Base-by-base conservation (phyloP, 1,284 basidiomycete species). In the Pterulicium gracile region DNA sequence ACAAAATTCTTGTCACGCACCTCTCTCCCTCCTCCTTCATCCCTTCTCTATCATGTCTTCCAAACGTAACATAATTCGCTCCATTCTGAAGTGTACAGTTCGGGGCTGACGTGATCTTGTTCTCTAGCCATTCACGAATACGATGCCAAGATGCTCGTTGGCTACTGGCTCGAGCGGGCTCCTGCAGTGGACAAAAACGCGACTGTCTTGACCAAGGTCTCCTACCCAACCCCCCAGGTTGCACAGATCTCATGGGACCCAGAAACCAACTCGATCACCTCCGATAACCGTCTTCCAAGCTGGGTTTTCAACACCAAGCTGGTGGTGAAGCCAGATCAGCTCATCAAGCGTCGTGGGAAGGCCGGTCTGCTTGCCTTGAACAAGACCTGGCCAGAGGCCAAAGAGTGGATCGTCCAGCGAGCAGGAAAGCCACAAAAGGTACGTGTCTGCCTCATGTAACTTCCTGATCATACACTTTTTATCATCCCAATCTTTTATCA, bases 281-380 rank as follows among this genome's bases (percentile, higher is more conserved):
- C 90, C 47, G 86, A 86, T 53, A 72, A 68, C 45, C 73, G 79
- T 58, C 73, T 92, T 50, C 88, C 87, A 42, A 65, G 74, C 53
- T 91, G 94, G 94, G 88, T 98, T 48, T 83, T 83, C 71, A 75
- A 70, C 59, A 75, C 81, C 56, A 91, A 92, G 73, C 87, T 94
- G 61, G 90, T 95, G 59, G 88, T 81, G 21, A 93, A 95, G 69
- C 89, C 89, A 44, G 96, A 98, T 72, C 94, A 98, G 72, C 85
- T 98, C 65, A 98, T 98, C 80, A 98, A 98, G 76, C 88, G 95
- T 58, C 87, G 96, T 56, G 96, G 96, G 58, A 98, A 98, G 79
- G 92, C 93, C 23, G 95, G 95, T 55, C 79, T 98, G 20, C 80
- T 98, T 49, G 82, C 81, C 43, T 77, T 98, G 56, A 98, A 98